Evolutionary conservation across 495 filamentous ascomycete species (phyloP), one percentile per base, ranked within the genome.

Genomic region (Annulohypoxylon nitens): DNA sequence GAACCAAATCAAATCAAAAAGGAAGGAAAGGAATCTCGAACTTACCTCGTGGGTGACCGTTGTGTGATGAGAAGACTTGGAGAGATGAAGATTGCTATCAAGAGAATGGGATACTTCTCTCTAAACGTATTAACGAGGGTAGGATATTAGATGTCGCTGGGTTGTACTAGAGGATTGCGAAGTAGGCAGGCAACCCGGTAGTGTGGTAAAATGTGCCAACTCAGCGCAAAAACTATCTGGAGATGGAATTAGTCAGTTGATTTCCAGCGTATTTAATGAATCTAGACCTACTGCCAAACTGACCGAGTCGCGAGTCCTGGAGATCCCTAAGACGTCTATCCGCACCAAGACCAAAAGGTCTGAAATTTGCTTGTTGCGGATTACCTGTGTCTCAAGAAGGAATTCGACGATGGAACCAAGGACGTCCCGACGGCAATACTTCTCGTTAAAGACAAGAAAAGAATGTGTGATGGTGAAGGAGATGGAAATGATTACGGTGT

Each of bases 341-440:
- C 39, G 61, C 16, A 30, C 45, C 57, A 67, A 67, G 62, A 59
- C 26, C 51, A 61, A 57, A 67, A 67, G 26, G 9, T 18, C 37
- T 36, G 10, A 48, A 53, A 48, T 26, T 57, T 12, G 20, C 41
- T 63, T 39, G 20, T 36, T 26, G 20, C 18, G 53, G 45, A 41
- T 37, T 54, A 68, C 53, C 47, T 39, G 61, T n/a, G 55, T 57
- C 26, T 50, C 69, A 71, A 71, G 63, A 67, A 67, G 61, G 25
- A 33, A 39, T 18, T 64, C 25, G 57, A 41, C 12, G 23, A n/a
- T 37, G 48, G 20, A 33, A 47, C 54, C 37, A 67, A 67, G 57
- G 41, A 57, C 50, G 58, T 62, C 50, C 69, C 64, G 67, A 72
- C 36, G 48, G 14, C 54, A 63, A 65, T 26, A 20, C 14, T 20